Percentiles rank a stretch among this genome's conserved stretches.
Conservation (phyloP, 306 rosid genomes). For the barrel medic (Medicago truncatula) region DNA sequence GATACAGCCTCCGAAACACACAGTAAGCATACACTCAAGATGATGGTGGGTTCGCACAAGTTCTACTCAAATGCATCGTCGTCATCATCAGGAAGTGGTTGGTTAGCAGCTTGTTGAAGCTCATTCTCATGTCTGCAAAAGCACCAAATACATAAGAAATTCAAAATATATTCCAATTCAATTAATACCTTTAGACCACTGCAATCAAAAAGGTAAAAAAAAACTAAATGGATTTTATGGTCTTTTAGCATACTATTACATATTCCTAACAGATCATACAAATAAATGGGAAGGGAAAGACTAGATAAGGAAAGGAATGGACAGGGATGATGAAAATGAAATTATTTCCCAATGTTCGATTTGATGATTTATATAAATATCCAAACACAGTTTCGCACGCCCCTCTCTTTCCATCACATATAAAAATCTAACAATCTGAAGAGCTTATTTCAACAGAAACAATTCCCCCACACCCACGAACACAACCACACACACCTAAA, state of each 20-base stretch:
- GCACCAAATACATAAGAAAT: not conserved
- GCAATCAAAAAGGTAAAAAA: not conserved
- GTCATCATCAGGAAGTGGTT: constrained; percentile 86
- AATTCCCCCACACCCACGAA: too few relatives aligned
- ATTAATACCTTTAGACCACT: not conserved
- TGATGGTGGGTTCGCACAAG: not conserved
- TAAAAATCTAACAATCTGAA: not conserved
- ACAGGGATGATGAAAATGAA: not conserved
- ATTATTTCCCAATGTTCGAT: not conserved
- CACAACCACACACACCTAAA: not conserved
- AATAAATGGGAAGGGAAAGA: not conserved
- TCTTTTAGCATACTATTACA: not conserved
- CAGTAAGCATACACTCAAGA: constrained; percentile 32
- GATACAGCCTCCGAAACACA: constrained; percentile 32
- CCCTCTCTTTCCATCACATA: too few relatives aligned
- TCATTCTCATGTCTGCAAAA: constrained; percentile 76
- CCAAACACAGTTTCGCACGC: too few relatives aligned
- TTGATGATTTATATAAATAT: not conserved
- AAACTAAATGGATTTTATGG: not conserved
- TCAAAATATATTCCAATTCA: not conserved
- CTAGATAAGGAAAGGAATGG: not conserved
- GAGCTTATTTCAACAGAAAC: not conserved
- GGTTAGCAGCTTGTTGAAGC: constrained; percentile 64
- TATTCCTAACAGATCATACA: not conserved
- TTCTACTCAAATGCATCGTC: constrained; percentile 71